phyloP scores from a whole-genome alignment of 139 green algal genomes.

The Chlorella sp. region DNA sequence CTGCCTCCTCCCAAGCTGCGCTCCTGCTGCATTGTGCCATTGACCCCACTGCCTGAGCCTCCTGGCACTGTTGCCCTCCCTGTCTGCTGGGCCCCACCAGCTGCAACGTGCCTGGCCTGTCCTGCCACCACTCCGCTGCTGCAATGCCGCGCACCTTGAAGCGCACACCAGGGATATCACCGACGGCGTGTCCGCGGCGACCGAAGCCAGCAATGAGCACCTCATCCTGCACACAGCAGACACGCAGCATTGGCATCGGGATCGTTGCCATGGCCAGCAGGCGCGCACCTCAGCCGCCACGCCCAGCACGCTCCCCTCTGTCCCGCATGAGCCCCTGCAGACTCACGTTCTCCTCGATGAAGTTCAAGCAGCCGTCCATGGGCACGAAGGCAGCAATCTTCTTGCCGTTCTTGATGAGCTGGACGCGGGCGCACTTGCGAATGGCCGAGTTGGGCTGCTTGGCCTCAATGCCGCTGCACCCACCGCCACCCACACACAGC shows the following conservation, averaged over 20 bases:
- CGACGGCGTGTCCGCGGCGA: slow-evolving; percentile 94
- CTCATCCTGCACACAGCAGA: slow-evolving; percentile 73
- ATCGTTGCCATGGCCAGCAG: too few species aligned
- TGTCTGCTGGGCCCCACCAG: too few species aligned
- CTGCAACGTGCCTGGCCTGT: too few species aligned
- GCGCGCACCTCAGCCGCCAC: too few species aligned
- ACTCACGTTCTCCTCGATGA: slow-evolving; percentile 98
- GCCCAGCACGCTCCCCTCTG: too few species aligned
- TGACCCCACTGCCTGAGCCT: neutral
- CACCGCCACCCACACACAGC: too few species aligned
- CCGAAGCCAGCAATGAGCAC: slow-evolving; percentile 98
- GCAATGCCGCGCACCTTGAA: slow-evolving; percentile 99
- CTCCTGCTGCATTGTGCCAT: too few species aligned
- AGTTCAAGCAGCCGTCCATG: slow-evolving; percentile 99
- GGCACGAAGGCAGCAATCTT: slow-evolving; percentile 99
- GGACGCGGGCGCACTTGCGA: slow-evolving; percentile 98
- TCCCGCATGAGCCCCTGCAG: too few species aligned
- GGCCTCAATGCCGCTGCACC: slow-evolving; percentile 96
- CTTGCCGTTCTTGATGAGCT: slow-evolving; percentile 99
- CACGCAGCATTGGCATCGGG: too few species aligned
- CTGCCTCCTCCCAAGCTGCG: neutral
- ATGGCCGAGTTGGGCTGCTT: slow-evolving; percentile 99
- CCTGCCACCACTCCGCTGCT: too few species aligned
- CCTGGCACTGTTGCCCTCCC: neutral
- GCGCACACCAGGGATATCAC: slow-evolving; percentile 99